Conservation (phyloP, 108 stramenopile genomes). For the Epithemia pelagica region DNA sequence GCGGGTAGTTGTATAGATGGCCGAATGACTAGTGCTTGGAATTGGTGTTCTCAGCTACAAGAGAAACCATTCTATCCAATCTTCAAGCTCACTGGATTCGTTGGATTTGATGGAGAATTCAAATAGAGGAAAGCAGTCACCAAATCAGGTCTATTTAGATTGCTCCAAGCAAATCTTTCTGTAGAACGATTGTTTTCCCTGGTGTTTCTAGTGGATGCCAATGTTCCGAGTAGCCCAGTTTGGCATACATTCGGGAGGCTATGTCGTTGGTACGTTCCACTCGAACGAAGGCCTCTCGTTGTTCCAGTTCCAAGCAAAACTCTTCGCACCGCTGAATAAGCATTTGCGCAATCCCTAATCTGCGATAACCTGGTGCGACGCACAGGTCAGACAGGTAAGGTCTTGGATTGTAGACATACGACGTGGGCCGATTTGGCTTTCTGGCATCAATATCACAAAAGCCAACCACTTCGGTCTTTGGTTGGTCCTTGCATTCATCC, state of each 20-base stretch:
- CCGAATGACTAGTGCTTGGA: slow-evolving; percentile 76
- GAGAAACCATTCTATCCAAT: slow-evolving; percentile 62
- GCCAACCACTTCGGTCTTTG: slow-evolving; percentile 27
- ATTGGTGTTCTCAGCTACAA: slow-evolving; percentile 76
- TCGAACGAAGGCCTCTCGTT: slow-evolving; percentile 30
- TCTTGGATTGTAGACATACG: slow-evolving; percentile 22
- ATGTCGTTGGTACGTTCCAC: slow-evolving; percentile 50
- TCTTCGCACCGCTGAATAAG: slow-evolving; percentile 24
- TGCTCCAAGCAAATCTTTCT: background rate
- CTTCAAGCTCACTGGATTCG: slow-evolving; percentile 77
- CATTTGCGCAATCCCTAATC: slow-evolving; percentile 31
- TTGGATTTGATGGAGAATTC: slow-evolving; percentile 74
- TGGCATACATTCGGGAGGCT: slow-evolving; percentile 49
- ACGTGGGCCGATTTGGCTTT: background rate
- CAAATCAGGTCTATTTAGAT: background rate
- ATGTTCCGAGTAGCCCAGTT: slow-evolving; percentile 33
- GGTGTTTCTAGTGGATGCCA: background rate
- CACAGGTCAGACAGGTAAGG: slow-evolving; percentile 45
- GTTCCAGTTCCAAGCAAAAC: slow-evolving; percentile 7
- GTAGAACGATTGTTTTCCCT: slow-evolving; percentile 15
- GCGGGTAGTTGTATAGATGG: slow-evolving; percentile 82
- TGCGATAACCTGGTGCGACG: slow-evolving; percentile 26
- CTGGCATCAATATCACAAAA: slow-evolving; percentile 48
- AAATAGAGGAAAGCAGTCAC: slow-evolving; percentile 5
- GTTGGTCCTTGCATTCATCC: background rate